Evolutionary conservation across 192 early-diverging fungal genomes (phyloP).

Genomic region (Phlyctochytrium arcticum): DNA sequence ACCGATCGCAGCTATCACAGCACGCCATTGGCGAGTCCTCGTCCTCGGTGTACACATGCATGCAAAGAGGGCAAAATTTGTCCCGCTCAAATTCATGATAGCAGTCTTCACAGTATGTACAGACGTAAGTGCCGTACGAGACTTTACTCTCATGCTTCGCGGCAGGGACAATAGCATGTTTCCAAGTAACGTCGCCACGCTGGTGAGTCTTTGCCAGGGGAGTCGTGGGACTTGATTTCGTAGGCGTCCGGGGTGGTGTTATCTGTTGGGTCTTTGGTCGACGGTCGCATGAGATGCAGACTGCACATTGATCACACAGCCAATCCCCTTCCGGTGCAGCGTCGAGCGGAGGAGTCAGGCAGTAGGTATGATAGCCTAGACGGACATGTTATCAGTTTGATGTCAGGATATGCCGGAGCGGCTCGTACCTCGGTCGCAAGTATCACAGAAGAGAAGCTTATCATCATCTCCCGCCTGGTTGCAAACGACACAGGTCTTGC

Average conservation of each 20-base stretch:
- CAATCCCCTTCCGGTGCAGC: constrained; percentile 44
- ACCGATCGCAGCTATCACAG: constrained; percentile 50
- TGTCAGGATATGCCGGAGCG: too few species aligned
- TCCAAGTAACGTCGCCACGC: constrained; percentile 14
- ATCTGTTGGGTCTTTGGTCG: too few species aligned
- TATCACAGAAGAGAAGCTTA: constrained; percentile 52
- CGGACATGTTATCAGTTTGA: too few species aligned
- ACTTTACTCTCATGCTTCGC: constrained; percentile 10
- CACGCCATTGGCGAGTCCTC: constrained; percentile 48
- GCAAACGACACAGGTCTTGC: constrained; percentile 49
- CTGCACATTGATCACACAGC: constrained; percentile 42
- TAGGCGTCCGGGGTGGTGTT: too few species aligned
- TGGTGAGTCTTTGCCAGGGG: background rate
- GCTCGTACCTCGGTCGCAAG: constrained; percentile 46
- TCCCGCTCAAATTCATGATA: constrained; percentile 30
- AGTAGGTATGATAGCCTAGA: constrained; percentile 50
- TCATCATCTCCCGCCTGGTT: constrained; percentile 47
- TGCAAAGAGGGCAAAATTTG: constrained; percentile 46
- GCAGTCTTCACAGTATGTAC: constrained; percentile 44
- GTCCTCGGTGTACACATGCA: constrained; percentile 41
- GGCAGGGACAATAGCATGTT: constrained; percentile 38
- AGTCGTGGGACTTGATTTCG: too few species aligned
- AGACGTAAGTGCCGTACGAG: constrained; percentile 33
- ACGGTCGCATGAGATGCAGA: constrained; percentile 35
- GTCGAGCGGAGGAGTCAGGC: constrained; percentile 43